Evolutionary conservation across 1,284 basidiomycete genomes (phyloP), one percentile per base, ranked within the genome.

Genomic region (Melampsora larici-populina): DNA sequence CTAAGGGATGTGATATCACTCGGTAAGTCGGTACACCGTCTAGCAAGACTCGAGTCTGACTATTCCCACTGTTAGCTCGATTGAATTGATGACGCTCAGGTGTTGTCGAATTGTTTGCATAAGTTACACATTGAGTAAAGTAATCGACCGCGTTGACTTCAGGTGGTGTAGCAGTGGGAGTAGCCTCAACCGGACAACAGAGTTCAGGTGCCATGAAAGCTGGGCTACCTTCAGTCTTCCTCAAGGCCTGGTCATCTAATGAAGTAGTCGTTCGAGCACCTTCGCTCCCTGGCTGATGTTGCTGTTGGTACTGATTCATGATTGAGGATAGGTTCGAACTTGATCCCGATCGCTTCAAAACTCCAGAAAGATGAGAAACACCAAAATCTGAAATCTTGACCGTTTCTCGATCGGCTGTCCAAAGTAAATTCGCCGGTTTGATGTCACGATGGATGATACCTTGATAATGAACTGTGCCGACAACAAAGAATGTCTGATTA

Each of bases 391-490:
- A 94, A 79, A 99, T 99, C 85, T 99, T 99, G 85, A 98, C 94
- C 78, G 87, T 87, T 63, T 81, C 80, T 65, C 90, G 89, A 84
- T 94, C 90, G 48, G 88, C 87, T 21, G 92, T 91, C 89, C 92
- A 94, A 21, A 99, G 88, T 48, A 99, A 89, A 84, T 99, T 99
- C 78, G 93, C 94, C 15, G 97, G 97, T 84, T 99, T 99, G 86
- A 99, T 98, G 85, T 99, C 97, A 78, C 97, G 92, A 85, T 99
- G 97, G 71, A 99, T 98, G 84, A 99, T 97, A 49, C 96, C 96
- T 83, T 98, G 93, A 82, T 92, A 89, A 84, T 99, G 96, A 7
- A 99, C 93, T 95, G 81, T 4, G 79, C 21, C 29, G 15, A 0
- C n/a, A 21, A 26, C 7, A 69, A 78, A 49, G n/a, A 58, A n/a